phyloP scores from a whole-genome alignment of 768 basidiomycete species.

The Mrakia hoshinonis region DNA sequence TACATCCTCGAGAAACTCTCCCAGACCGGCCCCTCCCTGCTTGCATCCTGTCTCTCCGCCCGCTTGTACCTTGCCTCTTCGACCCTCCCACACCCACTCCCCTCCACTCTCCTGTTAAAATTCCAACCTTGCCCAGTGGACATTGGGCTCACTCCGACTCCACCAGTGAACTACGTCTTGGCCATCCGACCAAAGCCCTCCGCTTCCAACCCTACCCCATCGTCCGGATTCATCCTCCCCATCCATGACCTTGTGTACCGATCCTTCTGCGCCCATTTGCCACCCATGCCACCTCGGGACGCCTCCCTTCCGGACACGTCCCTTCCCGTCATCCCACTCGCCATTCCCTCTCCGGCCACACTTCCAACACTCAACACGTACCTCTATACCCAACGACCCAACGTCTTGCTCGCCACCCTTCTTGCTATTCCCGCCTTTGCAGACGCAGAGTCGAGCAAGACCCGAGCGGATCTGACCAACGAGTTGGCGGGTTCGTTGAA shows the following conservation, averaged over 20 bases:
- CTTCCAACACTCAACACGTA: slow-evolving; percentile 26
- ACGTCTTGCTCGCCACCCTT: slow-evolving; percentile 26
- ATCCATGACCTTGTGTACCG: slow-evolving; percentile 28
- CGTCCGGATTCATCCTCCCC: slow-evolving; percentile 22
- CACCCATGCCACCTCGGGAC: slow-evolving; percentile 11
- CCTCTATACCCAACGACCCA: slow-evolving; percentile 28
- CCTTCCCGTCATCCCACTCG: slow-evolving; percentile 22
- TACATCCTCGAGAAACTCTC: slow-evolving; percentile 22
- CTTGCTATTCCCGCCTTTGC: background rate
- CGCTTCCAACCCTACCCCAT: background rate
- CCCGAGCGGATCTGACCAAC: slow-evolving; percentile 17
- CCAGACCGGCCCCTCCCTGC: slow-evolving; percentile 15
- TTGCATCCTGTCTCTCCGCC: slow-evolving; percentile 7
- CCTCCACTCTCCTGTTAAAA: slow-evolving; percentile 21
- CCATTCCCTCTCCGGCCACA: slow-evolving; percentile 17
- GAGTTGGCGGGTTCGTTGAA: slow-evolving; percentile 1
- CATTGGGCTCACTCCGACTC: background rate
- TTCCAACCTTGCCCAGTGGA: background rate
- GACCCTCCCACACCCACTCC: background rate
- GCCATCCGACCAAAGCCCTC: slow-evolving; percentile 20
- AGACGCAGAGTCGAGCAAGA: background rate
- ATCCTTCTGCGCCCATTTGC: slow-evolving; percentile 25
- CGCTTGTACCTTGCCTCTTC: slow-evolving; percentile 3
- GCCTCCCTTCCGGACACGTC: background rate
- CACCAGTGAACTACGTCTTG: slow-evolving; percentile 25